Percentiles rank a stretch among this genome's conserved stretches.
phyloP scores from a whole-genome alignment of 2,329 filamentous ascomycete genomes.

The Ceratocystis destructans region DNA sequence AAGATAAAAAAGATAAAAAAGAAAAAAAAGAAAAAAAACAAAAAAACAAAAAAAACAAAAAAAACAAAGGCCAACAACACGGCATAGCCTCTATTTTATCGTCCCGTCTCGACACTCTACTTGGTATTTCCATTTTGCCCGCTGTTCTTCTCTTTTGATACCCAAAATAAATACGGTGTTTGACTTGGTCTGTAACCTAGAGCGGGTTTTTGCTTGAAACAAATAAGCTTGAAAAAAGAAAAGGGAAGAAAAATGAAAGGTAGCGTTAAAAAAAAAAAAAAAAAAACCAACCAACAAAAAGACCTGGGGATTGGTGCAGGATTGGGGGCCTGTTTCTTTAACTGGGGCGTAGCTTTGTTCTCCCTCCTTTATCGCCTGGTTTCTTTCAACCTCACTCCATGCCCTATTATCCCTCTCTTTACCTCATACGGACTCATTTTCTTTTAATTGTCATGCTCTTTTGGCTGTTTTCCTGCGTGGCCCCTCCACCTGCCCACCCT shows the following conservation, averaged over 20 bases:
- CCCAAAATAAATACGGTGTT: background rate
- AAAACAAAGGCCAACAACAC: background rate
- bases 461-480: background rate
- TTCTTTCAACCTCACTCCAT: background rate
- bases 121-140: too few species aligned
- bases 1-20: background rate
- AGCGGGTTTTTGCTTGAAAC: constrained; percentile 7
- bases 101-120: background rate
- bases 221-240: constrained; percentile 6
- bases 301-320: background rate
- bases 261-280: background rate
- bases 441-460: background rate
- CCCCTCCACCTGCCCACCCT: background rate
- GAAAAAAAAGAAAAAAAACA: background rate
- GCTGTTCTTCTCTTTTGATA: too few species aligned
- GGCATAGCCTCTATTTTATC: background rate
- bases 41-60: background rate
- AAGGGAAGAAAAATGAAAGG: background rate
- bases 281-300: background rate
- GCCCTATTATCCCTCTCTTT: background rate
- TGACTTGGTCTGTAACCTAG: constrained; percentile 7
- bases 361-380: background rate
- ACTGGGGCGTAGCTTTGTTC: background rate
- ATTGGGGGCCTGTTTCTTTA: background rate
- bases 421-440: background rate